Percentiles rank a stretch among this genome's conserved stretches.
Evolutionary conservation across 176 grass and related monocot species (phyloP).

Genomic region (Guadua angustifolia): DNA sequence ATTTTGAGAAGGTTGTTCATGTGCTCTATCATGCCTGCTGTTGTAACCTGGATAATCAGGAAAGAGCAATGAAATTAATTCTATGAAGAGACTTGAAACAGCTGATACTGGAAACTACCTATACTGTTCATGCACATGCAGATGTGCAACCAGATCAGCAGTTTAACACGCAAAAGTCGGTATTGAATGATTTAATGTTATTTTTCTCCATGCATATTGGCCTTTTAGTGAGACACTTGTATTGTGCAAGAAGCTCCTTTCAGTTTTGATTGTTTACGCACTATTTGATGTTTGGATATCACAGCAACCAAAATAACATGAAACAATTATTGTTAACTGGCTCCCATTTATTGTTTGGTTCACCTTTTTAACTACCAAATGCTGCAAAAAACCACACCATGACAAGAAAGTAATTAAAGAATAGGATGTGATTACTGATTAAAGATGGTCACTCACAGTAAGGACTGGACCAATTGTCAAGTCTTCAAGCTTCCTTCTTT

Average conservation of each 20-base stretch:
- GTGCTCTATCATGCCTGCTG: slow-evolving; percentile 78
- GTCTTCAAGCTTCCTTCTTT: slow-evolving; percentile 85
- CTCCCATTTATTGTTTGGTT: not conserved
- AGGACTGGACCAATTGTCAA: slow-evolving; percentile 94
- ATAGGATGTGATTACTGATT: not conserved
- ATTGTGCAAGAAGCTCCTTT: not conserved
- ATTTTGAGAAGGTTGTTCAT: slow-evolving; percentile 80
- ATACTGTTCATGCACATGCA: not conserved
- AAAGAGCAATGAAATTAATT: slow-evolving; percentile 3
- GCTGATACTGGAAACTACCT: not conserved
- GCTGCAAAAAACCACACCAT: not conserved
- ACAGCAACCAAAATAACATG: slow-evolving; percentile 11
- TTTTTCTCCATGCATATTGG: not conserved
- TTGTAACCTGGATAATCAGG: slow-evolving; percentile 64
- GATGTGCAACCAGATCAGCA: slow-evolving; percentile 25
- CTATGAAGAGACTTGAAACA: not conserved
- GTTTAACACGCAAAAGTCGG: not conserved
- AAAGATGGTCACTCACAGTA: slow-evolving; percentile 68
- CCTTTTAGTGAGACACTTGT: slow-evolving; percentile 19
- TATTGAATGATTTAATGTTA: not conserved
- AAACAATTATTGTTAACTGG: not conserved
- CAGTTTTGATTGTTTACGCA: slow-evolving; percentile 10
- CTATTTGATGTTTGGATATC: slow-evolving; percentile 22
- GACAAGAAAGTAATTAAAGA: not conserved
- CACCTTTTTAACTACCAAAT: slow-evolving; percentile 15